Conservation (phyloP, 768 basidiomycete genomes). For the Naematelia encephala region DNA sequence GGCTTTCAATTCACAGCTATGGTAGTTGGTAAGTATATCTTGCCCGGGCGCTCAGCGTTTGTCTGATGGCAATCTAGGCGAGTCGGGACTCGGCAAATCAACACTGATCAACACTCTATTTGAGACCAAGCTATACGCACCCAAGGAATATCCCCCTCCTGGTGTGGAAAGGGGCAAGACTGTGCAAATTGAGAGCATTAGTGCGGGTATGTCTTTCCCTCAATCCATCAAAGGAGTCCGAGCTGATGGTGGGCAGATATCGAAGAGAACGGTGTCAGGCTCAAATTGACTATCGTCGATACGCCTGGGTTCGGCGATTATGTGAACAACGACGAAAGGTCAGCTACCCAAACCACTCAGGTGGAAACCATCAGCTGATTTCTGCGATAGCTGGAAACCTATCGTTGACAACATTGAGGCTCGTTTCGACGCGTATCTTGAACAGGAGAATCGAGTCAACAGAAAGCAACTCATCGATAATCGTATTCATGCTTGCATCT, state of each 20-base stretch:
- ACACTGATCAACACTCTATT: constrained; percentile 98
- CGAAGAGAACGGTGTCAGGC: constrained; percentile 94
- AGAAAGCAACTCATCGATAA: constrained; percentile 90
- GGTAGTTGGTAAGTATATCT: constrained; percentile 82
- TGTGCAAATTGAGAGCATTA: constrained; percentile 96
- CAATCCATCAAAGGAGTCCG: neutral
- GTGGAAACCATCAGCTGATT: constrained; percentile 3
- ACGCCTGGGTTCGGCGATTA: constrained; percentile 99
- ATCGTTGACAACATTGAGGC: constrained; percentile 98
- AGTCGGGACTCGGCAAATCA: constrained; percentile 97
- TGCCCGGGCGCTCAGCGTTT: constrained; percentile 5
- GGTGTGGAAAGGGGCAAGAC: constrained; percentile 84
- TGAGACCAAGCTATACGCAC: constrained; percentile 90
- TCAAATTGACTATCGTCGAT: constrained; percentile 97
- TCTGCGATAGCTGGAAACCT: constrained; percentile 81
- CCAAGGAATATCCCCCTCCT: constrained; percentile 78
- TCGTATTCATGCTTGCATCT: constrained; percentile 95
- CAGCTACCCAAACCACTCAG: constrained; percentile 22
- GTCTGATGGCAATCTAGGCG: constrained; percentile 51
- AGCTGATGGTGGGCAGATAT: constrained; percentile 64
- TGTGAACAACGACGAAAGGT: constrained; percentile 99
- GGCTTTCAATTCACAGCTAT: constrained; percentile 97
- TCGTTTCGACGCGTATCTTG: constrained; percentile 93
- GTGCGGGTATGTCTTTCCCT: constrained; percentile 67
- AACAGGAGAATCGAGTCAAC: constrained; percentile 98